Base-by-base conservation (phyloP, 2,329 filamentous ascomycete genomes). In the Aspergillus ustus region DNA sequence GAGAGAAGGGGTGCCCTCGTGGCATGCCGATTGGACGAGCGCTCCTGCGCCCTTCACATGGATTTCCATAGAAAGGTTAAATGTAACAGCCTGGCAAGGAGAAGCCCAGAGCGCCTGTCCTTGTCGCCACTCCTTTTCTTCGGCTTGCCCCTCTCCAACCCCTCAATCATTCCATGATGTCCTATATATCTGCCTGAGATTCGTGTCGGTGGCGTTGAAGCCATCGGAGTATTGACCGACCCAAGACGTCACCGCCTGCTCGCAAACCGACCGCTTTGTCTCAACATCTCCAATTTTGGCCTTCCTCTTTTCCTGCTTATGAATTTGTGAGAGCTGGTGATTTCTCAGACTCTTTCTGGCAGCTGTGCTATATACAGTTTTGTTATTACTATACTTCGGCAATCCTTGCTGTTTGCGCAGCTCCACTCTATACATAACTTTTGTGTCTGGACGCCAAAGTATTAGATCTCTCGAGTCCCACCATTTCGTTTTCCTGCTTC, bases 211-310 rank as follows among this genome's bases (percentile, higher is more conserved):
- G 57, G 52, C 57, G 56, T 52, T 52, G 17, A n/a, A 20, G 11
- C 43, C 37, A 43, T 46, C 57, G 57, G 51, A 59, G 40, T n/a
- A 25, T 56, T 57, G 59, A 58, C 49, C 59, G 54, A 52, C 53
- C n/a, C 55, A 51, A 48, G 49, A 67, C 62, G 67, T 69, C 67
- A 69, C 67, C 67, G 67, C 67, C 67, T 67, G 46, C 53, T 62
- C 53, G 52, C 48, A 54, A 57, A 55, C 58, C 53, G 55, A 59
- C 57, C 59, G 58, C 56, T 50, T 66, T 44, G 60, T 65, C 62
- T 61, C 63, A 62, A 46, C 51, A 46, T 52, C 57, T 52, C 50
- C 49, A 53, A 34, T 44, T 17, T 45, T 59, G 43, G n/a, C 11
- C 22, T 52, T n/a, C 2, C 19, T 28, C 46, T 28, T 43, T 44